Evolutionary conservation across 441 rosid genomes (phyloP).

Genomic region (Adansonia rubrostipa): DNA sequence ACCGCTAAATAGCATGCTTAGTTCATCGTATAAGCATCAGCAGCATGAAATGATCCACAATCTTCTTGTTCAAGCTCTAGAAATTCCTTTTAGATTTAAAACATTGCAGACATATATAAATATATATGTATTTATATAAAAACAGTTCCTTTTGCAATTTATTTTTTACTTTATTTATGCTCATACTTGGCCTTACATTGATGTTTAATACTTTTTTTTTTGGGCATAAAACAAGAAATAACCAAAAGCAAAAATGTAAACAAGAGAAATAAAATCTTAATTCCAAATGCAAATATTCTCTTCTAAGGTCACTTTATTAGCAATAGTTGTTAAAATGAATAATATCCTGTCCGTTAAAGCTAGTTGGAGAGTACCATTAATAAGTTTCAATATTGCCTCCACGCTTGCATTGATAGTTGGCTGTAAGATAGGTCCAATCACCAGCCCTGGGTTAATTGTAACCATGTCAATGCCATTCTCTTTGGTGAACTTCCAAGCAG

Average conservation of each 20-base stretch:
- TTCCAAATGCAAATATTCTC: background rate
- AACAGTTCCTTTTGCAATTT: background rate
- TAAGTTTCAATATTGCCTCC: constrained; percentile 32
- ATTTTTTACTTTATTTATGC: background rate
- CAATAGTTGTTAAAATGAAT: background rate
- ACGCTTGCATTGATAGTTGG: constrained; percentile 38
- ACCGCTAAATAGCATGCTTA: background rate
- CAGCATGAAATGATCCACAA: background rate
- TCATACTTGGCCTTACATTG: background rate
- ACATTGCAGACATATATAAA: background rate
- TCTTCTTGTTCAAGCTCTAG: constrained; percentile 2
- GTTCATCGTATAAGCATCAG: background rate
- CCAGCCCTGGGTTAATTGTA: constrained; percentile 40
- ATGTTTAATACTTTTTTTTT: background rate
- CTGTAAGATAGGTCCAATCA: constrained; percentile 49
- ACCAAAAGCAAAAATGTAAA: background rate
- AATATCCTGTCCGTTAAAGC: background rate
- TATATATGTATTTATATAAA: background rate
- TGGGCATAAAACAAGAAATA: background rate
- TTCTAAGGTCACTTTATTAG: background rate
- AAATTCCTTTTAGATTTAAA: background rate
- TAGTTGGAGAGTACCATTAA: constrained; percentile 34
- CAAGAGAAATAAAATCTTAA: background rate
- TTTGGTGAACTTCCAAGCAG: constrained; percentile 48
- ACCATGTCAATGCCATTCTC: constrained; percentile 50